Conservation (phyloP, 257 asterid species). For the Penstemon davidsonii region DNA sequence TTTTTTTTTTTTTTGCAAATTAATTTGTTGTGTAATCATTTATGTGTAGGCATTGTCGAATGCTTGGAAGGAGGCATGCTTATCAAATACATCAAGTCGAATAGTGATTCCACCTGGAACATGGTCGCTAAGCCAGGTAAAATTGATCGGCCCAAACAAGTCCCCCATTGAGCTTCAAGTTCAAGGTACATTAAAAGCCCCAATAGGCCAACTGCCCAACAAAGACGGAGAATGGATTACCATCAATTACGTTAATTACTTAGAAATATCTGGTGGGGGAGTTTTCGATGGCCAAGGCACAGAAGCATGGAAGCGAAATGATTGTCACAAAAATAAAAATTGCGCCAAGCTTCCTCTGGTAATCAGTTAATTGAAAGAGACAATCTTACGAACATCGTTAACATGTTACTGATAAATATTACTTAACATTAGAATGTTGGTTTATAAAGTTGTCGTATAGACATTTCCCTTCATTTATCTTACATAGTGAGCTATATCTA, state of each 20-base stretch:
- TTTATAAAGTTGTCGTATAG: too few species aligned
- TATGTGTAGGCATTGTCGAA: constrained; percentile 37
- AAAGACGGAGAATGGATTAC: constrained; percentile 42
- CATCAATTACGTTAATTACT: constrained; percentile 32
- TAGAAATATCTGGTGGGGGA: constrained; percentile 52
- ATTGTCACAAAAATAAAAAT: constrained; percentile 30
- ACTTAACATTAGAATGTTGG: too few species aligned
- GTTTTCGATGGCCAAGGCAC: constrained; percentile 48
- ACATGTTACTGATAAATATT: not conserved
- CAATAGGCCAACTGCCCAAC: constrained; percentile 28
- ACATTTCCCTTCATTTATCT: too few species aligned
- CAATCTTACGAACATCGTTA: too few species aligned
- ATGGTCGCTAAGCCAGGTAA: constrained; percentile 28
- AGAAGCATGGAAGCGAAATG: constrained; percentile 45
- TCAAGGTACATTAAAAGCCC: constrained; percentile 41
- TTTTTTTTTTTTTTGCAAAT: not conserved
- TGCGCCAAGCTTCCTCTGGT: constrained; percentile 45
- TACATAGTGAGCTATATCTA: constrained; percentile 25
- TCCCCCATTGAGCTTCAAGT: constrained; percentile 39
- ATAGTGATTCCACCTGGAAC: constrained; percentile 42
- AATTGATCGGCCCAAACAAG: constrained; percentile 21
- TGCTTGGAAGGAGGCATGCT: constrained; percentile 49
- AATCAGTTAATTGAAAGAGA: not conserved
- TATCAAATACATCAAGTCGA: constrained; percentile 20
- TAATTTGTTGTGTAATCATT: not conserved